phyloP scores from a whole-genome alignment of 352 stramenopile genomes.

The Phytopythium oedochilum region DNA sequence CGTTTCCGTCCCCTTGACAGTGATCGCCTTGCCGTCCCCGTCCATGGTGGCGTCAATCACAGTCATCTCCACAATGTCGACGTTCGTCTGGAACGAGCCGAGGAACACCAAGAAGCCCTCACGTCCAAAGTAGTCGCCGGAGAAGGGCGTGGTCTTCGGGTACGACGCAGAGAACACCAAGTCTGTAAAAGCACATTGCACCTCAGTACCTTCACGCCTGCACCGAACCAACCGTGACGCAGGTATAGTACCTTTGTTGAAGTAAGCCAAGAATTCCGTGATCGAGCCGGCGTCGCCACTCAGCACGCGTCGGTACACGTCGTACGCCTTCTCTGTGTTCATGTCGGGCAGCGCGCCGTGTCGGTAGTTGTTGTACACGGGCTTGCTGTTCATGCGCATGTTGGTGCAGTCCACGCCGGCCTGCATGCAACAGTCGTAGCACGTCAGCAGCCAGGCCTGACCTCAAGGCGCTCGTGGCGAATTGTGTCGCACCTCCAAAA shows the following conservation, averaged over 20 bases:
- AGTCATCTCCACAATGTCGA: conserved; percentile 75
- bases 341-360: conserved; percentile 68
- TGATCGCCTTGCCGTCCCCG: conserved; percentile 60
- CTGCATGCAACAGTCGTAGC: conserved; percentile 5
- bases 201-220: too few relatives aligned
- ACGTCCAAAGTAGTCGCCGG: conserved; percentile 81
- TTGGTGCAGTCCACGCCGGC: conserved; percentile 72
- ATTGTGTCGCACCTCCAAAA: conserved; percentile 46
- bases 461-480: not conserved
- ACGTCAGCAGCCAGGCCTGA: not conserved
- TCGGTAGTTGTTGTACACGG: conserved; percentile 76
- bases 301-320: conserved; percentile 67
- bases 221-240: too few relatives aligned
- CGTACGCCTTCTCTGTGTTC: conserved; percentile 73
- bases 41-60: conserved; percentile 63
- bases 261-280: conserved; percentile 75
- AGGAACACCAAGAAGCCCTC: conserved; percentile 81
- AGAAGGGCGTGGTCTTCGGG: conserved; percentile 72
- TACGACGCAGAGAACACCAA: conserved; percentile 83
- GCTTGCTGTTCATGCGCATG: conserved; percentile 83
- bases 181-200: conserved; percentile 20
- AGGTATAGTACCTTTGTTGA: conserved; percentile 75
- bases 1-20: conserved; percentile 75
- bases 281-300: conserved; percentile 42
- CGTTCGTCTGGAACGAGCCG: conserved; percentile 65